These are phyloP conservation scores for Saccharomycopsis lassenensis DNA, from an alignment of 805 yeast genomes.

Conservation along the genomic window DNA sequence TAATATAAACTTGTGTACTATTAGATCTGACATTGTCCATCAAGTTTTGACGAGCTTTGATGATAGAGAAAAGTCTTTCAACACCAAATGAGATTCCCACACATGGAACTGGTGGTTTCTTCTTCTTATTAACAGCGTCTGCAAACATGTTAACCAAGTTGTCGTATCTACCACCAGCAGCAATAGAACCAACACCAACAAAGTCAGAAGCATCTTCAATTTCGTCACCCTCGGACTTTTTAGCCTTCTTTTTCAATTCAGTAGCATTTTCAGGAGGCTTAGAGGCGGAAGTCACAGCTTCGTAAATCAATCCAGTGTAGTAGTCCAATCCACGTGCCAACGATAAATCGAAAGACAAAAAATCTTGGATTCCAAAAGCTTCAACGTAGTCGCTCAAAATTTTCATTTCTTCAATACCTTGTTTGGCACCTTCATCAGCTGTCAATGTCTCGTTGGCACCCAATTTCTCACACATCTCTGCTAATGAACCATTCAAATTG, in stretches of 20 bases:
- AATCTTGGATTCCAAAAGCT: conserved; percentile 63
- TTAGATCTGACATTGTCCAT: conserved; percentile 62
- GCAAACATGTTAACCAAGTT: conserved; percentile 94
- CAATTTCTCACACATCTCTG: conserved; percentile 47
- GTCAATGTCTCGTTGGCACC: conserved; percentile 45
- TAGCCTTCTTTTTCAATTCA: conserved; percentile 46
- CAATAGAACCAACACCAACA: conserved; percentile 97
- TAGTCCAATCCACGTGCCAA: conserved; percentile 96
- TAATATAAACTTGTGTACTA: conserved; percentile 85
- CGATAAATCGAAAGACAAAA: conserved; percentile 80
- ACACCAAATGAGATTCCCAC: conserved; percentile 97
- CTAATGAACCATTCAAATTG: conserved; percentile 66
- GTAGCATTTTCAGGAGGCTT: conserved; percentile 87
- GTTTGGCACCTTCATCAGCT: conserved; percentile 59
- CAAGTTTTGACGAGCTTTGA: conserved; percentile 62
- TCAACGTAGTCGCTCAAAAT: conserved; percentile 66
- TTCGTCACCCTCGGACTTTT: conserved; percentile 67
- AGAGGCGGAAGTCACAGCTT: conserved; percentile 88
- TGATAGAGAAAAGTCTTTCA: conserved; percentile 84
- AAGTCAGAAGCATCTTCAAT: conserved; percentile 92
- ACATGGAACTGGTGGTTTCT: conserved; percentile 78
- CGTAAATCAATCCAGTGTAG: conserved; percentile 94
- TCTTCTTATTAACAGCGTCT: conserved; percentile 70
- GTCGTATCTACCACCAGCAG: conserved; percentile 98
- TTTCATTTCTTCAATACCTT: conserved; percentile 75